Evolutionary conservation across 257 asterid species (phyloP).

Genomic region (Ophiorrhiza pumila): DNA sequence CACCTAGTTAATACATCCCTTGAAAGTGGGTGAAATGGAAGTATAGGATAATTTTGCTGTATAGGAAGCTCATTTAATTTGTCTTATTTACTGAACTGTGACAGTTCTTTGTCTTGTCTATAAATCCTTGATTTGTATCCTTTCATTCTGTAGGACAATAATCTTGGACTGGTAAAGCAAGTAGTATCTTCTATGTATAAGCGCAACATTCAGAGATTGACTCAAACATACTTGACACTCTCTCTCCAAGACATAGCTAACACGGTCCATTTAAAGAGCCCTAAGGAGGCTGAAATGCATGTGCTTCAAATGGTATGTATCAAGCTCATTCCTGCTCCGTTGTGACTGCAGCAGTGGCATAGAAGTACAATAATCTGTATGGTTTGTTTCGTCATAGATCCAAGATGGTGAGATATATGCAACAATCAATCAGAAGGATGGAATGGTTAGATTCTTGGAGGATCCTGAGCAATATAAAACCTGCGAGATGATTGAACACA

Average conservation of each 20-base stretch:
- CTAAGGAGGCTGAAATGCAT: constrained; percentile 98
- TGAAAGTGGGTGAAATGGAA: constrained; percentile 14
- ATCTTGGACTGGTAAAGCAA: constrained; percentile 94
- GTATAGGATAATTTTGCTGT: background rate
- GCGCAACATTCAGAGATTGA: constrained; percentile 93
- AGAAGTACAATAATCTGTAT: background rate
- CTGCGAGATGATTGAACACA: constrained; percentile 86
- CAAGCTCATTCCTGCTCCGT: constrained; percentile 6
- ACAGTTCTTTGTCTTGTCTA: background rate
- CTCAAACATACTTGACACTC: constrained; percentile 92
- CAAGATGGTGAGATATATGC: constrained; percentile 96
- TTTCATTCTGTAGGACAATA: constrained; percentile 63
- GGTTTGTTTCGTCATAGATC: constrained; percentile 44
- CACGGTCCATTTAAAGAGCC: constrained; percentile 62
- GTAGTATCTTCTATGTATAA: constrained; percentile 91
- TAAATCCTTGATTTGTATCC: background rate
- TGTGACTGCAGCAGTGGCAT: background rate
- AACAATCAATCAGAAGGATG: constrained; percentile 95
- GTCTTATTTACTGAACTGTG: background rate
- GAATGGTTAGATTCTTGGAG: constrained; percentile 98
- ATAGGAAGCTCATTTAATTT: background rate
- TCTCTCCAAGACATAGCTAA: constrained; percentile 95
- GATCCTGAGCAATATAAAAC: constrained; percentile 96
- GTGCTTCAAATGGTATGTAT: constrained; percentile 90
- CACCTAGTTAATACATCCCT: constrained; percentile 5